Conservation (phyloP, 1,139 yeast genomes). For the Yamadazyma buinensis region DNA sequence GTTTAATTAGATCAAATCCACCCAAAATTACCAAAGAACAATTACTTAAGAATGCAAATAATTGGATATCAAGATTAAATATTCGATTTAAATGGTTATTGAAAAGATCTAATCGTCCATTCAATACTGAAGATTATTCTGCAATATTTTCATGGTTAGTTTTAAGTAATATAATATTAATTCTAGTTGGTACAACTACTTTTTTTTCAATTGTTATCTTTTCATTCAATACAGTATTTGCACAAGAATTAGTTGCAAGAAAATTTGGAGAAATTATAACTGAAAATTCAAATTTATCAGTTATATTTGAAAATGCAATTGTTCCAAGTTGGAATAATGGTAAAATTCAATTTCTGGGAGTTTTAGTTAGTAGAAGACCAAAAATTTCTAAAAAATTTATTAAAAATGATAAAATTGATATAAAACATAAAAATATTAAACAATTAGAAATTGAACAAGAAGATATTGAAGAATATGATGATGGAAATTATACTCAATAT, state of each 20-base stretch:
- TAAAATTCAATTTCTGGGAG: constrained; percentile 75
- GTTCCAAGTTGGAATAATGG: constrained; percentile 96
- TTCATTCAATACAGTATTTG: constrained; percentile 79
- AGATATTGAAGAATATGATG: constrained; percentile 42
- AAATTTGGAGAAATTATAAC: constrained; percentile 81
- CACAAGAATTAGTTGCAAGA: constrained; percentile 84
- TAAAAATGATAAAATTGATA: constrained; percentile 51
- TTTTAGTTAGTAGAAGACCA: constrained; percentile 85
- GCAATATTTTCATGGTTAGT: constrained; percentile 91
- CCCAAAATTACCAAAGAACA: constrained; percentile 39
- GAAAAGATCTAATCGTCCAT: constrained; percentile 55
- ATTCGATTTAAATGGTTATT: constrained; percentile 70
- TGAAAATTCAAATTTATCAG: constrained; percentile 78
- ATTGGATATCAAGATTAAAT: constrained; percentile 45
- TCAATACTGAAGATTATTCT: constrained; percentile 82
- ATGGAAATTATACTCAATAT: constrained; percentile 93
- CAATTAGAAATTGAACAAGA: constrained; percentile 15
- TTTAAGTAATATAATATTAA: constrained; percentile 76
- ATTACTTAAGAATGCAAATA: constrained; percentile 49
- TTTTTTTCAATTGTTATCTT: constrained; percentile 76
- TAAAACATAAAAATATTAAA: constrained; percentile 3
- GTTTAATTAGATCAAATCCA: neutral
- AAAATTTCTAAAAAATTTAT: constrained; percentile 46
- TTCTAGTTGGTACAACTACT: constrained; percentile 85
- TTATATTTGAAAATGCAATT: constrained; percentile 88